phyloP scores from a whole-genome alignment of 257 asterid species.

The Solanum corneliomulleri region DNA sequence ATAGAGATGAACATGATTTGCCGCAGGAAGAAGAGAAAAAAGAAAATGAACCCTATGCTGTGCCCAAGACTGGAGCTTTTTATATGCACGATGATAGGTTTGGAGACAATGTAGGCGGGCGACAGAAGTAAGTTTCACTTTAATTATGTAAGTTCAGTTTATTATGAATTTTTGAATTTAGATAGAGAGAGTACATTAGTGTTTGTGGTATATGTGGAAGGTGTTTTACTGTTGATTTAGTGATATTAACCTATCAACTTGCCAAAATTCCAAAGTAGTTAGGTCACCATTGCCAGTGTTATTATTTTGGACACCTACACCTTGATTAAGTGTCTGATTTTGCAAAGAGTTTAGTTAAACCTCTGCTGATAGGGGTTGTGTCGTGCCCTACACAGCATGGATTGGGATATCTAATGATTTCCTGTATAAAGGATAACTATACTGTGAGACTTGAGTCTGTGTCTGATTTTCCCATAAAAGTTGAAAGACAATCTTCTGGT shows the following conservation, averaged over 20 bases:
- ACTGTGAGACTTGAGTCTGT: neutral
- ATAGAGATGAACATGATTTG: conserved; percentile 27
- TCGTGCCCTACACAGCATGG: neutral
- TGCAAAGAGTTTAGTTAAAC: neutral
- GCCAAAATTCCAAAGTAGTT: neutral
- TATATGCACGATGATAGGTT: conserved; percentile 99
- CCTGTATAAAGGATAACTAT: neutral
- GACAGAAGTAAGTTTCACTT: conserved; percentile 38
- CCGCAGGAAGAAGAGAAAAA: conserved; percentile 35
- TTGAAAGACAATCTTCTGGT: neutral
- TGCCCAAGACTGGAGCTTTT: conserved; percentile 96
- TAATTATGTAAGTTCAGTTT: neutral
- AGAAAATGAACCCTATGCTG: conserved; percentile 77
- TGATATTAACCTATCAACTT: neutral
- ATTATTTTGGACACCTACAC: neutral
- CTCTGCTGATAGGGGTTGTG: neutral
- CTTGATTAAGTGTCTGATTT: neutral
- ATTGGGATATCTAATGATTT: neutral
- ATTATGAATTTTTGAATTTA: neutral
- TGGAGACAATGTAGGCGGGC: conserved; percentile 64
- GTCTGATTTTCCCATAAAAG: neutral
- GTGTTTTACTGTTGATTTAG: neutral
- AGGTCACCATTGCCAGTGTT: neutral
- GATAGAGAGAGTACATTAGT: neutral
- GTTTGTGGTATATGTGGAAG: neutral